Percentiles rank a stretch among this genome's conserved stretches.
phyloP scores from a whole-genome alignment of 805 yeast genomes.

The Myxozyma lipomycoides region DNA sequence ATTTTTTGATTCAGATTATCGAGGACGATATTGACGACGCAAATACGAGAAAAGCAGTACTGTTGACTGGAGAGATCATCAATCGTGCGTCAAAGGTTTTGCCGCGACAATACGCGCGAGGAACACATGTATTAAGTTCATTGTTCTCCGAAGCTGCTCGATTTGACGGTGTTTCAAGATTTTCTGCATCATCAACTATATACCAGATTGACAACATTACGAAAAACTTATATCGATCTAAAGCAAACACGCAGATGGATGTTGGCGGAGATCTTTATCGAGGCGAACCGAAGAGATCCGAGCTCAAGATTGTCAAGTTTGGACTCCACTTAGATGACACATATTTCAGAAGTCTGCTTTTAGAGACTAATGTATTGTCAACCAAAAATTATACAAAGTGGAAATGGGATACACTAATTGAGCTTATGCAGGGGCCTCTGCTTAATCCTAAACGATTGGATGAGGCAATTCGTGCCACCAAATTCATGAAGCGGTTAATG shows the following conservation, averaged over 20 bases:
- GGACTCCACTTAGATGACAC: constrained; percentile 55
- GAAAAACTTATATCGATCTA: constrained; percentile 29
- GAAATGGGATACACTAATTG: constrained; percentile 77
- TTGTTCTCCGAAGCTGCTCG: constrained; percentile 31
- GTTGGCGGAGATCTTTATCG: constrained; percentile 2
- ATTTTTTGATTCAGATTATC: constrained; percentile 15
- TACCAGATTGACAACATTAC: constrained; percentile 48
- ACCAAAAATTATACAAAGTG: constrained; percentile 78
- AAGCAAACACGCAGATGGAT: constrained; percentile 7
- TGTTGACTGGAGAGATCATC: constrained; percentile 59
- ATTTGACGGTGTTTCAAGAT: constrained; percentile 27
- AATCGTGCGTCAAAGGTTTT: constrained; percentile 51
- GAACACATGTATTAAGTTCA: constrained; percentile 30
- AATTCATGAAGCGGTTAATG: constrained; percentile 75
- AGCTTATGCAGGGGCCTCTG: constrained; percentile 81
- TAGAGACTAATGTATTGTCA: constrained; percentile 64
- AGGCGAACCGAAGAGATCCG: constrained; percentile 14
- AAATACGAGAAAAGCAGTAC: constrained; percentile 55
- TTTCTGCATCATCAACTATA: constrained; percentile 40
- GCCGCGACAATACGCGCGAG: constrained; percentile 45
- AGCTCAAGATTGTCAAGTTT: constrained; percentile 33
- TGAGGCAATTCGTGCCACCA: constrained; percentile 72
- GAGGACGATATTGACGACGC: constrained; percentile 39
- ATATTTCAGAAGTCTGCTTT: constrained; percentile 61
- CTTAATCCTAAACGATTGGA: constrained; percentile 66